These are phyloP conservation scores for Sextonia rubra DNA, from an alignment of 164 flowering plant genomes.

Conservation along the genomic window DNA sequence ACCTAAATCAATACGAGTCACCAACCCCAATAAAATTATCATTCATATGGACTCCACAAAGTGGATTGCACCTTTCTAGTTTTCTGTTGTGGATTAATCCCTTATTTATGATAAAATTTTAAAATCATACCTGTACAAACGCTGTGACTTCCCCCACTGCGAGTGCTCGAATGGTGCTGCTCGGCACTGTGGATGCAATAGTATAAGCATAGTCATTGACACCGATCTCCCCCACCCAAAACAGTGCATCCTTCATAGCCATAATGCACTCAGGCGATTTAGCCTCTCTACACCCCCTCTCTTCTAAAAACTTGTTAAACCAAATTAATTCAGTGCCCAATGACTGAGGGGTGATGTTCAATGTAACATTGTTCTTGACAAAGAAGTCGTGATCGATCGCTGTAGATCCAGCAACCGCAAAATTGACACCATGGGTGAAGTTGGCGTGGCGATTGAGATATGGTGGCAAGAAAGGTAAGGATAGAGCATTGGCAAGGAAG, in stretches of 20 bases:
- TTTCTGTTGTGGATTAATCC: too few relatives aligned
- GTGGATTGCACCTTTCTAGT: too few relatives aligned
- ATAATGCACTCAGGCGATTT: slow-evolving; percentile 22
- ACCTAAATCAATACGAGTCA: too few relatives aligned
- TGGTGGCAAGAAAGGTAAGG: slow-evolving; percentile 51
- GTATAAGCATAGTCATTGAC: slow-evolving; percentile 78
- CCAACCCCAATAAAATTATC: too few relatives aligned
- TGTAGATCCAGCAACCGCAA: slow-evolving; percentile 70
- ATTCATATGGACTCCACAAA: too few relatives aligned
- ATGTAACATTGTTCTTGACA: slow-evolving; percentile 25
- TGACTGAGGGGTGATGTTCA: slow-evolving; percentile 57
- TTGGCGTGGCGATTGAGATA: slow-evolving; percentile 23
- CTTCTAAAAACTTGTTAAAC: slow-evolving; percentile 48
- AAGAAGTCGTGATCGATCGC: slow-evolving; percentile 38
- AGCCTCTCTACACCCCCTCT: slow-evolving; percentile 33
- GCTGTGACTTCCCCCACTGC: slow-evolving; percentile 30
- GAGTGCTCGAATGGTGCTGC: slow-evolving; percentile 38
- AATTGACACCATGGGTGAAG: slow-evolving; percentile 50
- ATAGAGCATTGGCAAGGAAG: slow-evolving; percentile 41
- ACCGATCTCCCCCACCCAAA: slow-evolving; percentile 95
- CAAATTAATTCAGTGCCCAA: slow-evolving; percentile 55
- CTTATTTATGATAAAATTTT: neutral
- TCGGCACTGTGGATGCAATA: slow-evolving; percentile 37
- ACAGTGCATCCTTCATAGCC: slow-evolving; percentile 42
- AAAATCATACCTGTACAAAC: slow-evolving; percentile 44